Evolutionary conservation across 148 eudicot genomes (phyloP), one percentile per base, ranked within the genome.

Genomic region (Diospyros kaki): DNA sequence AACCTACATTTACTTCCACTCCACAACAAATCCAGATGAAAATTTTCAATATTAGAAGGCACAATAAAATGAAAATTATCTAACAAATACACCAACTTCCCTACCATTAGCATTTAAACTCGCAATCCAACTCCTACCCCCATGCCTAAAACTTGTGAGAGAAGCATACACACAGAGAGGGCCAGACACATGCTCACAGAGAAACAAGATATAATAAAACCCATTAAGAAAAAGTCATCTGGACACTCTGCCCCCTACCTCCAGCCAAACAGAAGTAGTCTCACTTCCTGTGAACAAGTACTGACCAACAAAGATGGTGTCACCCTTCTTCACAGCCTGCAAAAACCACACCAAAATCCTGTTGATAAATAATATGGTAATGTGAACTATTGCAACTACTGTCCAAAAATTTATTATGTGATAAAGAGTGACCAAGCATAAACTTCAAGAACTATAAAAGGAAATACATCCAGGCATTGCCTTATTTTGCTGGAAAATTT

Each of bases 231-330:
- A 39, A 17, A 62, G 44, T 69, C n/a, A 46, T 8, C 15, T 48
- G n/a, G 67, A 10, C 17, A 55, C 48, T 59, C 50, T 73, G 63
- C 55, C 64, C 72, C 93, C 81, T 84, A 94, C 98, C 96, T 94
- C 98, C 64, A 94, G 88, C 97, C 98, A 94, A 75, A 94, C 98
- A 81, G 98, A 94, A 38, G 98, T 94, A 41, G 90, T 92, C 83
- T 94, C 98, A 83, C 97, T 94, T 80, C 98, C 98, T n/a, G 98
- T 94, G 81, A 92, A 94, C 77, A 94, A 86, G 79, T 94, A 94
- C 81, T 94, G 91, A 66, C 98, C 98, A 83, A 94, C 81, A 79
- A 94, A 94, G 77, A 95, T 92, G 64, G 94, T 95, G 80, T 95
- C 98, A 62, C 97, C 98, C 79, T 87, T 89, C 83, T 92, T 90